Conservation (phyloP, 257 asterid genomes). For the Cruciata laevipes region DNA sequence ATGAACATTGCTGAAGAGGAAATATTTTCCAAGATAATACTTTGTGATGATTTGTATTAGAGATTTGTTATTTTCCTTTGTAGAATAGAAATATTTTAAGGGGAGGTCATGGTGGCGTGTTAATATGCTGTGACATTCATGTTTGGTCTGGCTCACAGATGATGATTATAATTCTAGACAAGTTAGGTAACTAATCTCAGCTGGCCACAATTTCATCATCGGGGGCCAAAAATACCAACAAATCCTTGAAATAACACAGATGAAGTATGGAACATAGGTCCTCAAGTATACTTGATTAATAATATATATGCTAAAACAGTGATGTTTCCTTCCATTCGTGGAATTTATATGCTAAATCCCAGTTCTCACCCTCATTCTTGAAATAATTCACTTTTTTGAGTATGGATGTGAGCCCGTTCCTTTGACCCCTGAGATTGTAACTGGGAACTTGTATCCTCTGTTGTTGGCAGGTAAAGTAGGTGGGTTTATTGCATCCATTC, state of each 20-base stretch:
- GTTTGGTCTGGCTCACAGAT: background rate
- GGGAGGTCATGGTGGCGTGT: background rate
- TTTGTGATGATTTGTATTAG: background rate
- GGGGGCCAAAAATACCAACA: background rate
- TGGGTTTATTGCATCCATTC: conserved; percentile 93
- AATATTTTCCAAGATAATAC: background rate
- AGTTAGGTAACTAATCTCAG: background rate
- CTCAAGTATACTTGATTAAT: background rate
- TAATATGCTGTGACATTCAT: background rate
- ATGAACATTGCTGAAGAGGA: background rate
- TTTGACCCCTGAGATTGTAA: background rate
- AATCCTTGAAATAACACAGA: background rate
- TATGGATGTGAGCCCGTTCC: background rate
- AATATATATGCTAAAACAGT: background rate
- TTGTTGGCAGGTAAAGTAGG: conserved; percentile 80
- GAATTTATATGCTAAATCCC: background rate
- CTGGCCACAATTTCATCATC: background rate
- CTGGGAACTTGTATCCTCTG: background rate
- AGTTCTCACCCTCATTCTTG: background rate
- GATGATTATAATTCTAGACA: background rate
- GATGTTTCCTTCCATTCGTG: background rate
- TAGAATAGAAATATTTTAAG: too few relatives aligned
- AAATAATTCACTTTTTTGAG: background rate
- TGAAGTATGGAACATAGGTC: background rate
- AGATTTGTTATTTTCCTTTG: background rate